These are phyloP conservation scores for Coemansia furcata DNA, from an alignment of 192 early-diverging fungal species.

Conservation along the genomic window DNA sequence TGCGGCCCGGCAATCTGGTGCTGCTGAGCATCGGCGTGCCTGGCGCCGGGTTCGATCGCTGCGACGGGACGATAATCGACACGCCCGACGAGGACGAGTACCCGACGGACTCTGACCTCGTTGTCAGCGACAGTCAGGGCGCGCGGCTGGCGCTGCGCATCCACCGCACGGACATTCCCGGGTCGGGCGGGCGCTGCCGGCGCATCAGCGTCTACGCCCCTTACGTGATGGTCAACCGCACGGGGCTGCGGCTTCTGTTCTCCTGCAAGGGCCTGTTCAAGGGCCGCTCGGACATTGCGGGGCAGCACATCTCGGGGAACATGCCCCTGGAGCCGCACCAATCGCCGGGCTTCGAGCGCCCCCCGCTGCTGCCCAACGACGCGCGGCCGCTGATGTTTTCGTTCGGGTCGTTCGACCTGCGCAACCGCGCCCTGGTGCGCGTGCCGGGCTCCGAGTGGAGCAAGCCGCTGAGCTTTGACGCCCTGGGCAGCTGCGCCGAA, in stretches of 20 bases:
- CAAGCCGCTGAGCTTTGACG: slow-evolving; percentile 90
- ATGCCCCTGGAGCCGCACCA: slow-evolving; percentile 7
- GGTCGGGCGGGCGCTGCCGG: slow-evolving; percentile 63
- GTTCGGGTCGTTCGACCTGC: slow-evolving; percentile 79
- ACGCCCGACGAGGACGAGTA: slow-evolving; percentile 77
- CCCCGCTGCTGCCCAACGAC: slow-evolving; percentile 3
- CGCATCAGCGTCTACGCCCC: slow-evolving; percentile 91
- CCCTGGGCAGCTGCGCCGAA: slow-evolving; percentile 83
- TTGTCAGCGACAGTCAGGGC: slow-evolving; percentile 64
- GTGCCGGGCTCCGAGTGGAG: slow-evolving; percentile 80
- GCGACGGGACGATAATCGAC: slow-evolving; percentile 85
- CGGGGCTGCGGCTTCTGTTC: slow-evolving; percentile 75
- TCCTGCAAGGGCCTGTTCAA: slow-evolving; percentile 80
- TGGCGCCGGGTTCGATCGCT: slow-evolving; percentile 68
- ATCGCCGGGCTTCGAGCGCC: slow-evolving; percentile 19
- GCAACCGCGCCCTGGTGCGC: slow-evolving; percentile 79
- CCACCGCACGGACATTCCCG: slow-evolving; percentile 59
- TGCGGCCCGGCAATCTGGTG: slow-evolving; percentile 80
- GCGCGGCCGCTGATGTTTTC: slow-evolving; percentile 81
- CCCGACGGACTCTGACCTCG: slow-evolving; percentile 70
- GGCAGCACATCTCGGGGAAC: slow-evolving; percentile 54
- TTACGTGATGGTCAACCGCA: slow-evolving; percentile 92
- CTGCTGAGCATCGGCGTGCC: slow-evolving; percentile 72
- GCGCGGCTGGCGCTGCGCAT: slow-evolving; percentile 64
- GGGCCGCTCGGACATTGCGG: slow-evolving; percentile 67